phyloP scores from a whole-genome alignment of 2,329 filamentous ascomycete genomes.

The Aureobasidium musti region DNA sequence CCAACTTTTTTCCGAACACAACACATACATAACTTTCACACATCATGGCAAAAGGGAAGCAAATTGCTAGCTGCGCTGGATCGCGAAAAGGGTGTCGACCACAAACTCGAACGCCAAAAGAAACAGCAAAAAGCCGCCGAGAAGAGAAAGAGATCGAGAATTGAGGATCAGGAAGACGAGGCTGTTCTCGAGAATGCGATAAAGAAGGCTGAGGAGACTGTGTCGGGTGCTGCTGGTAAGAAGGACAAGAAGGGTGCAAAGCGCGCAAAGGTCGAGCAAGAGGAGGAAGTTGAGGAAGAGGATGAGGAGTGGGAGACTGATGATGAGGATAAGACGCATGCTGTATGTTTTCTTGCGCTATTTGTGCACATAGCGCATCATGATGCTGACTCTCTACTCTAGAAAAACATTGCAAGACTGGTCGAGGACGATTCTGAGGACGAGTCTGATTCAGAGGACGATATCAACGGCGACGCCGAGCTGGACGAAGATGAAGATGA shows the following conservation, averaged over 20 bases:
- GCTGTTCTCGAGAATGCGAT: slow-evolving; percentile 36
- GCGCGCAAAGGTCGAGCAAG: slow-evolving; percentile 35
- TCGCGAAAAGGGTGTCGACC: slow-evolving; percentile 63
- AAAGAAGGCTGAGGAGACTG: slow-evolving; percentile 36
- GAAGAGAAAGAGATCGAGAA: slow-evolving; percentile 49
- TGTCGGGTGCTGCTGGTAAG: slow-evolving; percentile 30
- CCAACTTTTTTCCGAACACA: not conserved
- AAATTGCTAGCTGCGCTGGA: slow-evolving; percentile 62
- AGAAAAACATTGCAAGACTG: slow-evolving; percentile 29
- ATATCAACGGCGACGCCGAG: slow-evolving; percentile 43
- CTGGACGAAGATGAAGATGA: slow-evolving; percentile 52
- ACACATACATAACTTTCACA: not conserved
- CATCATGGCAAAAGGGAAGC: slow-evolving; percentile 53
- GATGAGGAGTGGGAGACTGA: slow-evolving; percentile 37
- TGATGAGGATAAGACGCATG: slow-evolving; percentile 41
- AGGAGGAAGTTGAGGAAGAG: slow-evolving; percentile 29
- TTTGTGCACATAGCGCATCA: not conserved
- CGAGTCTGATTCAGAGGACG: slow-evolving; percentile 39
- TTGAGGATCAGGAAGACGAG: slow-evolving; percentile 38
- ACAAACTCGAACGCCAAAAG: slow-evolving; percentile 67
- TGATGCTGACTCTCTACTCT: not conserved
- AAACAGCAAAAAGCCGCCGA: slow-evolving; percentile 57
- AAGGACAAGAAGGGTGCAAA: slow-evolving; percentile 32
- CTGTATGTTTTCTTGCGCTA: slow-evolving; percentile 17
- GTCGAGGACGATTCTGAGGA: slow-evolving; percentile 35